Evolutionary conservation across 2,329 filamentous ascomycete genomes (phyloP).

Genomic region (Colletotrichum musicola): DNA sequence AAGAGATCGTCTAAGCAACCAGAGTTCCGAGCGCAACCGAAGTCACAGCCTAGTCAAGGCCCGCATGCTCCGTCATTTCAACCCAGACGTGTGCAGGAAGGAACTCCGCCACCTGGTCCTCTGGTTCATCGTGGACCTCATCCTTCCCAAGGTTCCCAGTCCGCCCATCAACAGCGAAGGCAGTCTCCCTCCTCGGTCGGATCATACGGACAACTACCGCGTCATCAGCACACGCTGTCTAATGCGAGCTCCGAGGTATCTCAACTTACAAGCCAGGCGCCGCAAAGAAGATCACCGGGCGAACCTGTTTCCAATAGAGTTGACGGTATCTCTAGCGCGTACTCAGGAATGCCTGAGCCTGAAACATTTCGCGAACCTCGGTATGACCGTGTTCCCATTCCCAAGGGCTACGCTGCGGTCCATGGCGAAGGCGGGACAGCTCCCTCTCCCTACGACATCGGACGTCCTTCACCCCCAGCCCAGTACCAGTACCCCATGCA

Average conservation of each 20-base stretch:
- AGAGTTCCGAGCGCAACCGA: conserved; percentile 40
- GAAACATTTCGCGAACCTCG: conserved; percentile 45
- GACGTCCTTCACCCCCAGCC: conserved; percentile 34
- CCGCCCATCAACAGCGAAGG: conserved; percentile 23
- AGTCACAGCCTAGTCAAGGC: conserved; percentile 1
- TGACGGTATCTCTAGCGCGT: neutral
- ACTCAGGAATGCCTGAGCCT: neutral
- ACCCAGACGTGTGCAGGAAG: conserved; percentile 18
- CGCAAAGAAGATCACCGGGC: conserved; percentile 7
- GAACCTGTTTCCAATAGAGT: conserved; percentile 9
- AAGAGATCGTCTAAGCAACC: conserved; percentile 44
- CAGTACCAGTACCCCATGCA: conserved; percentile 37
- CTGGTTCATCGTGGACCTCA: conserved; percentile 9
- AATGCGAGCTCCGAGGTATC: conserved; percentile 7
- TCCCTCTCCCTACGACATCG: conserved; percentile 46
- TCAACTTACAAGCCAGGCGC: conserved; percentile 10
- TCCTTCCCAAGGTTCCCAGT: conserved; percentile 10
- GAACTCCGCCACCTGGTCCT: conserved; percentile 16
- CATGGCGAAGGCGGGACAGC: conserved; percentile 51
- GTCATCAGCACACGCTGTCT: conserved; percentile 10
- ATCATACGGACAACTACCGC: conserved; percentile 3
- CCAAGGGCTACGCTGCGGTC: conserved; percentile 51
- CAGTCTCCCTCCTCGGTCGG: neutral
- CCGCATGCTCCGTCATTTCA: conserved; percentile 5
- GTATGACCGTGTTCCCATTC: conserved; percentile 55